Base-by-base conservation (phyloP, 768 basidiomycete species). In the Pisolithus orientalis region DNA sequence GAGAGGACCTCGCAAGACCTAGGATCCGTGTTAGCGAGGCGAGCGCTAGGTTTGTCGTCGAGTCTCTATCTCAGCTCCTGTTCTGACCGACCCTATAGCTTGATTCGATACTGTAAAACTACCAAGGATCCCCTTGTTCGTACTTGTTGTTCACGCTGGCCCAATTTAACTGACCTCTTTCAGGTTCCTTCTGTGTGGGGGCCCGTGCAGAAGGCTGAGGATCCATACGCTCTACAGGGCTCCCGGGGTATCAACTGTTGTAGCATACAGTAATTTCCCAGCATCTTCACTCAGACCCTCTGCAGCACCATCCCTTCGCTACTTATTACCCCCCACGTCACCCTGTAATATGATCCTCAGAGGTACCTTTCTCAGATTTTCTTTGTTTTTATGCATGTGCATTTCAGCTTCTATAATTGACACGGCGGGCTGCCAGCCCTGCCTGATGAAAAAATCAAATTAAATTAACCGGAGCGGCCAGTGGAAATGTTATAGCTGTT, bases 111-210 rank as follows among this genome's bases (percentile, higher is more conserved):
- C 61, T 86, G 85, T 74, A 83, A 85, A 66, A 78, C 79, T 21
- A 88, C 85, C 32, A 81, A 76, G 60, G 87, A 90, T 63, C 80
- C 81, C 58, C 79, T 86, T 47, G 82, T 83, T 54, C 60, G 79
- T 71, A 32, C 27, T 27, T 29, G 2, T 49, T 39, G 55, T 51
- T 53, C 39, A 24, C 17, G 43, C 38, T 50, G 32, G 48, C 27
- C 38, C 47, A 21, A 57, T 54, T 29, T 28, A 6, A 34, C 61
- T 63, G 48, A 63, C 58, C 37, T 57, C 40, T 47, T 49, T 28
- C 61, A 94, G 88, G 87, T 95, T 46, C 94, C 94, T 25, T 93
- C 90, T 17, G 91, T 99, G 1, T 99, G 96, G 96, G 96, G 96
- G 9, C 86, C 90, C 24, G 85, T 95, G n/a, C 83, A 83, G 57